Evolutionary conservation across 352 stramenopile genomes (phyloP), one percentile per base, ranked within the genome.

Genomic region (Phytophthora fragariae): DNA sequence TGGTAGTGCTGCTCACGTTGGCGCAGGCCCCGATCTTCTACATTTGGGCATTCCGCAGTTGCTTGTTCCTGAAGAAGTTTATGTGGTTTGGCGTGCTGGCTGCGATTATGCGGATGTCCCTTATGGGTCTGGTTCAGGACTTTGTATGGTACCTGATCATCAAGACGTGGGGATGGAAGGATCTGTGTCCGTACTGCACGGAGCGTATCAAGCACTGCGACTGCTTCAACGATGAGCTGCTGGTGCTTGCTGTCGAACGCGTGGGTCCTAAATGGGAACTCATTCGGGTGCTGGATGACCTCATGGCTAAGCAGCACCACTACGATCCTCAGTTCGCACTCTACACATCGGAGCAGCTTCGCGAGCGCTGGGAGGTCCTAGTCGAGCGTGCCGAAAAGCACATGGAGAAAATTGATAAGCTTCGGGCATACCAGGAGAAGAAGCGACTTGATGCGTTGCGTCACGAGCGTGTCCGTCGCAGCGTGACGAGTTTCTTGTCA

Each of bases 211-310:
- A 70, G 11, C 77, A 88, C 50, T 92, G 85, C 58, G 85, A 92
- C 68, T 92, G 85, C 63, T 91, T 91, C 56, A 91, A 91, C 39
- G 85, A 92, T 62, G 85, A 91, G 61, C 37, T 92, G 35, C 68
- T 92, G 33, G 80, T 91, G 44, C 67, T 90, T 35, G 77, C 81
- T 1, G 81, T 92, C 14, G 85, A 89, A 44, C 77, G 78, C 41
- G 81, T 91, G 2, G 83, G 85, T 6, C 73, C 85, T 19, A 92
- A 92, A 65, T 92, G 85, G 85, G 77, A 83, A 17, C 75, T 92
- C 27, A 92, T 92, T 62, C 49, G 75, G n/a, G 55, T 91, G 2
- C 72, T 92, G 5, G 85, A 92, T 62, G 47, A 55, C 7, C 57
- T 88, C n/a, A 75, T 92, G 24, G 76, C 72, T 10, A 90, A 83